Conservation (phyloP, 352 stramenopile genomes). For the Phytophthora europaea region DNA sequence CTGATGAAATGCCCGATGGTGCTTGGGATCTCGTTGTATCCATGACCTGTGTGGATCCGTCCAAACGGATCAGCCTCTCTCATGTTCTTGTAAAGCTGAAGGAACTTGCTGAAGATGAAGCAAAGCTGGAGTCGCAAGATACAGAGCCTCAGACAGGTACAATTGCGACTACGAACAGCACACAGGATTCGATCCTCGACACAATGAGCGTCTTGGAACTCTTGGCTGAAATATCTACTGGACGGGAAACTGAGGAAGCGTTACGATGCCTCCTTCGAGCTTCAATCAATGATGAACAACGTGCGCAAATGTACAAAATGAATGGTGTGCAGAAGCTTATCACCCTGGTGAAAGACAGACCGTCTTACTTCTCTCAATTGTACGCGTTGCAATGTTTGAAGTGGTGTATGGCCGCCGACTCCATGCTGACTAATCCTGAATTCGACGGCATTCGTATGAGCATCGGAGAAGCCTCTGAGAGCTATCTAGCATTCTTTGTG, state of each 20-base stretch:
- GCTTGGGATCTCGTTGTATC: neutral
- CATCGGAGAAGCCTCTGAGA: neutral
- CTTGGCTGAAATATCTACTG: neutral
- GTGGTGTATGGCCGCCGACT: slow-evolving; percentile 1
- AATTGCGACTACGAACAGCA: no score
- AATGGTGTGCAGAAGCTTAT: neutral
- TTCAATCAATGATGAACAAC: neutral
- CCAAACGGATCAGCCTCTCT: neutral
- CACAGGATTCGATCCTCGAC: neutral
- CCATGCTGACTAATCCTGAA: slow-evolving; percentile 1
- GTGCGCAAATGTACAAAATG: neutral
- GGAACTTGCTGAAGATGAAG: neutral
- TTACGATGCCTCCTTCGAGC: neutral
- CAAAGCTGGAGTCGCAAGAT: neutral
- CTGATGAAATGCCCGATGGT: neutral
- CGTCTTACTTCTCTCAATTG: neutral
- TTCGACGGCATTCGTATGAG: neutral
- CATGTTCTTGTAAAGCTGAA: neutral
- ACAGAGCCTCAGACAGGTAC: no score
- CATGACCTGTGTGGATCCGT: neutral
- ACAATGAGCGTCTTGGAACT: neutral
- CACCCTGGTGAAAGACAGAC: neutral
- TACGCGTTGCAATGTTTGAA: neutral
- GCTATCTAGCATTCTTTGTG: neutral
- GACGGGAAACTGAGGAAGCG: neutral